Conservation (phyloP, 1,284 basidiomycete species). For the Lentinula novae-zelandiae region DNA sequence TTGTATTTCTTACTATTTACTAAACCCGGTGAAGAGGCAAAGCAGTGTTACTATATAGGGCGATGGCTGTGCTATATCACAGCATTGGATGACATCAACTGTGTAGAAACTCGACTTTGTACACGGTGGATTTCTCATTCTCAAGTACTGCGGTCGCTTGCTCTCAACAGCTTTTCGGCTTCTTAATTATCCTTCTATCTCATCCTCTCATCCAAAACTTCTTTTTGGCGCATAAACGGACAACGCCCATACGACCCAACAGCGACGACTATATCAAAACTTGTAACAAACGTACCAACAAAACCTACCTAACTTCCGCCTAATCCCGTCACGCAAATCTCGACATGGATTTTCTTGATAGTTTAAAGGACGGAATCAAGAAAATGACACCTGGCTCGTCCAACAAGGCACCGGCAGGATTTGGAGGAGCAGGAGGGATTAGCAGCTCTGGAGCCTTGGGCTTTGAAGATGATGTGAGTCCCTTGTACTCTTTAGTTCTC, state of each 20-base stretch:
- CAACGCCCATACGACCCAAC: background rate
- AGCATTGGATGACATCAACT: background rate
- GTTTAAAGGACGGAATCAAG: conserved; percentile 30
- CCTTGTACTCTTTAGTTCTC: conserved; percentile 11
- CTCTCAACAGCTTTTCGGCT: background rate
- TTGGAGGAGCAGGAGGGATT: conserved; percentile 43
- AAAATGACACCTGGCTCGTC: conserved; percentile 34
- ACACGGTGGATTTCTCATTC: background rate
- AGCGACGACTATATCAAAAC: background rate
- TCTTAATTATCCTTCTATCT: background rate
- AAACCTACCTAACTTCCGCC: background rate
- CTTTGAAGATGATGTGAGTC: conserved; percentile 69
- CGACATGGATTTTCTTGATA: conserved; percentile 9
- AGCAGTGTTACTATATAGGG: background rate
- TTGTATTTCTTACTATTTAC: background rate
- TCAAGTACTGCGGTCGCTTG: background rate
- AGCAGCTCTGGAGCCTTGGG: conserved; percentile 53
- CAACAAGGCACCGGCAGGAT: conserved; percentile 22
- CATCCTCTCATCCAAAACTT: background rate
- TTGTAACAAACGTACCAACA: background rate
- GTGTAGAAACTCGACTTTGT: background rate
- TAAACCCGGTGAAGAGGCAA: background rate
- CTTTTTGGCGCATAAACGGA: background rate
- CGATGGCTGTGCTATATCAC: background rate
- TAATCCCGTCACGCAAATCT: background rate